Evolutionary conservation across 2,329 filamentous ascomycete species (phyloP).

Genomic region (Fusarium zealandicum): DNA sequence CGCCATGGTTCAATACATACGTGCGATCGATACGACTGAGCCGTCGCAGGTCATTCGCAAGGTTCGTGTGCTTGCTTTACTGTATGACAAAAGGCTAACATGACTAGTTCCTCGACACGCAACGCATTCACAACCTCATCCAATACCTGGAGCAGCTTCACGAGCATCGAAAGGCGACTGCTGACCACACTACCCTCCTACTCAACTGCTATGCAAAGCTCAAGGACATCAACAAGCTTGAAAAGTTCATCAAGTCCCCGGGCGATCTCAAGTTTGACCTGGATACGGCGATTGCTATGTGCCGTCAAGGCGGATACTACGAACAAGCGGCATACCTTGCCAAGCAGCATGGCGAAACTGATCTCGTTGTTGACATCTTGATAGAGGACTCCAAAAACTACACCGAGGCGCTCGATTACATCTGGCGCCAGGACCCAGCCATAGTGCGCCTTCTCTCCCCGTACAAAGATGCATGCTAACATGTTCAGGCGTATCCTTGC

Average conservation of each 20-base stretch:
- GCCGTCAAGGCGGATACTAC: constrained; percentile 93
- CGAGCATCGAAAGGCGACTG: constrained; percentile 89
- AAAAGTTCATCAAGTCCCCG: constrained; percentile 95
- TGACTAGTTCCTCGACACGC: constrained; percentile 85
- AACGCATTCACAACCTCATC: constrained; percentile 96
- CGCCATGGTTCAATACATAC: constrained; percentile 98
- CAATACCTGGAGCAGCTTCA: constrained; percentile 97
- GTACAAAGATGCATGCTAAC: constrained; percentile 41
- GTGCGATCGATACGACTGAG: constrained; percentile 94
- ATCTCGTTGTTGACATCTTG: constrained; percentile 92
- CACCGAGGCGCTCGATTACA: constrained; percentile 85
- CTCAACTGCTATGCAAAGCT: constrained; percentile 98
- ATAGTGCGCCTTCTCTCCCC: constrained; percentile 59
- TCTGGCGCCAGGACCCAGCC: constrained; percentile 84
- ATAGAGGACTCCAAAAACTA: constrained; percentile 96
- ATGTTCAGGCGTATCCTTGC: constrained; percentile 76
- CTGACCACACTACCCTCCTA: constrained; percentile 92
- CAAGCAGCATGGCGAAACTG: constrained; percentile 90
- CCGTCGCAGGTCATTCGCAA: constrained; percentile 96
- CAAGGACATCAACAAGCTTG: constrained; percentile 95
- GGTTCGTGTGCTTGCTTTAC: constrained; percentile 50
- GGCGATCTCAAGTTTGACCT: constrained; percentile 95
- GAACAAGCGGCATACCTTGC: constrained; percentile 97
- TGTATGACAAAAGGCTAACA: constrained; percentile 37
- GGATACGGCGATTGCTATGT: constrained; percentile 97